Base-by-base conservation (phyloP, 2,329 filamentous ascomycete species). In the Rutstroemia sydowiana region DNA sequence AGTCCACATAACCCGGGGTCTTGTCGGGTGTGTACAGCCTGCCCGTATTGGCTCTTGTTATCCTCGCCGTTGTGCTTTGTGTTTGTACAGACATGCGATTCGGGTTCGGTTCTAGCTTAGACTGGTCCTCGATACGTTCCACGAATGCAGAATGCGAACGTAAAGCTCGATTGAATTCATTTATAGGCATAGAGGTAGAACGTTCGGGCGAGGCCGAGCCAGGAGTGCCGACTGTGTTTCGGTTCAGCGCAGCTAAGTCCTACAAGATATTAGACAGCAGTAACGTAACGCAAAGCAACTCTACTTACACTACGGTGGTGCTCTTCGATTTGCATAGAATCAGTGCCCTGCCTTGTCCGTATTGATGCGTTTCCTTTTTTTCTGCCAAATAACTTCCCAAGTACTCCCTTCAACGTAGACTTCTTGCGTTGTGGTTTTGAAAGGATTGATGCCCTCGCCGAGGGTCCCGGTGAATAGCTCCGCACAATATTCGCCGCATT, bases 141-240 rank as follows among this genome's bases (percentile, higher is more conserved):
- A 75, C 74, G 1, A 78, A 76, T 37, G 82, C 69, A 2, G 81
- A 82, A 62, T 84, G 80, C 11, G 81, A 84, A 41, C 79, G 73
- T 34, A 84, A 63, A 2, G 81, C 80, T 40, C 76, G 73, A 55
- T 81, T 78, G 55, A 75, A 80, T 59, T 84, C 80, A 42, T 75
- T 79, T 46, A 83, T 73, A 8, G 80, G 80, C 30, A 82, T 60
- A 5, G 81, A 83, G 4, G 73, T 72, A 7, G 80, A 79, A 51
- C 79, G 75, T 61, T 81, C 78, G 32, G 61, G 60, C 20, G 55
- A 16, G 71, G 67, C 55, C 73, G 73, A 53, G 43, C 14, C 13
- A 3, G 32, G 13, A 5, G 60, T 47, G 68, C 68, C 44, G 65
- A 69, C 39, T 55, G 55, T 47, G 46, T 55, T 58, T 45, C 62